These are phyloP conservation scores for Fusarium coffeatum DNA, from an alignment of 2,329 filamentous ascomycete genomes.

Conservation along the genomic window DNA sequence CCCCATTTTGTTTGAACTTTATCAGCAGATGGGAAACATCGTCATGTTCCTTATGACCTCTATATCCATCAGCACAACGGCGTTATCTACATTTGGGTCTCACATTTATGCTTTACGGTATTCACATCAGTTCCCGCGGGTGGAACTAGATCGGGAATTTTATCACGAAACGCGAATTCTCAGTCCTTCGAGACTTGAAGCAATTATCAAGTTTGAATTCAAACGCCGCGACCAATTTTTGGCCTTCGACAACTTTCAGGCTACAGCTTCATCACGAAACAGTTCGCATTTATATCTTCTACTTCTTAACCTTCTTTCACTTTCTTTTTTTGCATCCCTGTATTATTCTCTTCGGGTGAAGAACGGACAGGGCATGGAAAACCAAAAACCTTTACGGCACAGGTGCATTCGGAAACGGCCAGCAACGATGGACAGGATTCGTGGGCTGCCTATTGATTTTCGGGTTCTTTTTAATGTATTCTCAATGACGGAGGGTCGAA, in stretches of 20 bases:
- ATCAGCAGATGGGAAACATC: conserved; percentile 44
- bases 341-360: conserved; percentile 18
- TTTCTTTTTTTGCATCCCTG: conserved; percentile 20
- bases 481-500: conserved; percentile 21
- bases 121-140: conserved; percentile 30
- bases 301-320: conserved; percentile 7
- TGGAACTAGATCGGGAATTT: conserved; percentile 24
- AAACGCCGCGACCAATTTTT: conserved; percentile 11
- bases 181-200: conserved; percentile 14
- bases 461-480: conserved; percentile 32
- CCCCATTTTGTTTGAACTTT: conserved; percentile 45
- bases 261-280: conserved; percentile 20
- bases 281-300: conserved; percentile 2
- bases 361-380: conserved; percentile 23
- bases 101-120: conserved; percentile 41
- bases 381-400: conserved; percentile 26
- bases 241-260: conserved; percentile 27
- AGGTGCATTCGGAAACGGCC: conserved; percentile 28
- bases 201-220: conserved; percentile 12
- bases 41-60: conserved; percentile 47
- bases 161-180: conserved; percentile 27
- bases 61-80: conserved; percentile 48
- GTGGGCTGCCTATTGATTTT: conserved; percentile 13
- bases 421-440: conserved; percentile 16
- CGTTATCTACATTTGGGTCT: conserved; percentile 45